A percentile compares a stretch with the other conserved stretches of the same genome.
Evolutionary conservation across 352 stramenopile species (phyloP).

Genomic region (Phytophthora podocarpi): DNA sequence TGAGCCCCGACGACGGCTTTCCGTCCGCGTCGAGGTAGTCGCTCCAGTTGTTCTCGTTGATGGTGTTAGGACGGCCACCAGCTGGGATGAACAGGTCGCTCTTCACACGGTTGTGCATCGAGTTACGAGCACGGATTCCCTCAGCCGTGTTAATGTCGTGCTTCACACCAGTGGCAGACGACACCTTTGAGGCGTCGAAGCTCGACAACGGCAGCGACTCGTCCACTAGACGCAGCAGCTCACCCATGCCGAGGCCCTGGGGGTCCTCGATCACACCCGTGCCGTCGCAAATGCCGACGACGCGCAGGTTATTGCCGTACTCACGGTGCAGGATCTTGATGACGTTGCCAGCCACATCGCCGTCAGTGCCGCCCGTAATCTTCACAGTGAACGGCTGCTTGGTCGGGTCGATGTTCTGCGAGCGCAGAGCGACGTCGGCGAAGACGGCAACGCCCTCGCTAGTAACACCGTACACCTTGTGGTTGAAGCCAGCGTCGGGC

Average conservation of each 20-base stretch:
- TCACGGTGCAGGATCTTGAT: constrained; percentile 98
- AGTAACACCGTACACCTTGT: constrained; percentile 89
- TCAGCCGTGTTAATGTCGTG: constrained; percentile 83
- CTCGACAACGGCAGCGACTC: constrained; percentile 89
- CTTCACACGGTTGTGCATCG: constrained; percentile 96
- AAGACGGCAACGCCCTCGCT: constrained; percentile 86
- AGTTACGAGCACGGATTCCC: constrained; percentile 95
- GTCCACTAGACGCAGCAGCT: constrained; percentile 95
- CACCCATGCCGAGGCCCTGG: constrained; percentile 92
- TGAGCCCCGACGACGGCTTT: constrained; percentile 81
- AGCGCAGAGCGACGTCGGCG: constrained; percentile 74
- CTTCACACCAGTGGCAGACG: constrained; percentile 54
- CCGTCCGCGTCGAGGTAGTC: constrained; percentile 70
- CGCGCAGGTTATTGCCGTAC: constrained; percentile 92
- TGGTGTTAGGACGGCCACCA: constrained; percentile 81
- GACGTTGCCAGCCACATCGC: constrained; percentile 97
- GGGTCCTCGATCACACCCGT: constrained; percentile 96
- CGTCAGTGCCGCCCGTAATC: constrained; percentile 96
- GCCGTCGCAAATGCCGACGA: constrained; percentile 92
- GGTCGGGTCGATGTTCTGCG: constrained; percentile 77
- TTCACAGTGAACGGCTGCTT: constrained; percentile 81
- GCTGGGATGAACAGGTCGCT: constrained; percentile 87
- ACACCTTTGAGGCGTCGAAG: constrained; percentile 57
- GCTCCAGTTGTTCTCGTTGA: constrained; percentile 88
- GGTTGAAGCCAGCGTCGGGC: constrained; percentile 83